A percentile compares a stretch with the other conserved stretches of the same genome.
These are phyloP conservation scores for Candida dubliniensis DNA, from an alignment of 1,139 yeast species.

Conservation along the genomic window DNA sequence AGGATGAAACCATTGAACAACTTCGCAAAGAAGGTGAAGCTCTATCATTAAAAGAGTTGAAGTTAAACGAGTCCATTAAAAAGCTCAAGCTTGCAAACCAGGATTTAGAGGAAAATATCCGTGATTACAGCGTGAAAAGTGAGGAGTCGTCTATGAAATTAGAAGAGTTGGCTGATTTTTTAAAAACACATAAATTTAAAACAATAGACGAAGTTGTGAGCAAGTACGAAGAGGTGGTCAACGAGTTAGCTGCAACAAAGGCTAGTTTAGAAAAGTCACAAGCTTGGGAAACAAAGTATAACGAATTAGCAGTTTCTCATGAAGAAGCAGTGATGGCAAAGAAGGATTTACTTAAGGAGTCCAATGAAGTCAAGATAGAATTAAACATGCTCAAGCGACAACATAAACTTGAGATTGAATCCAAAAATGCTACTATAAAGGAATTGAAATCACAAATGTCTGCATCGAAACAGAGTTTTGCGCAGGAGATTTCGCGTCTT, in stretches of 20 bases:
- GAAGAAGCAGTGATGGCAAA: slow-evolving; percentile 34
- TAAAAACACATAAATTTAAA: slow-evolving; percentile 29
- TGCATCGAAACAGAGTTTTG: slow-evolving; percentile 36
- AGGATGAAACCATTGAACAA: slow-evolving; percentile 57
- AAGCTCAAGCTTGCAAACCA: slow-evolving; percentile 53
- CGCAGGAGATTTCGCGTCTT: slow-evolving; percentile 47
- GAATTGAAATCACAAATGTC: slow-evolving; percentile 29
- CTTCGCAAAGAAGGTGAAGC: slow-evolving; percentile 78
- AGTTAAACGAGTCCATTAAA: slow-evolving; percentile 66
- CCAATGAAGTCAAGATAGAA: slow-evolving; percentile 42
- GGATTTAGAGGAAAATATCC: slow-evolving; percentile 40
- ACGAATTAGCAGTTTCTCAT: slow-evolving; percentile 32
- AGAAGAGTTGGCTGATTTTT: slow-evolving; percentile 34
- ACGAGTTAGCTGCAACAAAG: slow-evolving; percentile 16
- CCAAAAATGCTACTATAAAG: slow-evolving; percentile 28
- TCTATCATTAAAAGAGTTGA: slow-evolving; percentile 72
- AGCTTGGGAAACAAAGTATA: slow-evolving; percentile 41
- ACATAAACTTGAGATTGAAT: slow-evolving; percentile 31
- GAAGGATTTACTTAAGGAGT: slow-evolving; percentile 30
- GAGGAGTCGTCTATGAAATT: slow-evolving; percentile 29
- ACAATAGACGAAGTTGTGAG: slow-evolving; percentile 28
- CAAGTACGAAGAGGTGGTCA: slow-evolving; percentile 16
- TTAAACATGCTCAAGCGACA: slow-evolving; percentile 43
- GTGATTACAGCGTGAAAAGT: slow-evolving; percentile 32
- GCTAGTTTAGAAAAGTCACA: slow-evolving; percentile 22